A percentile compares a stretch with the other conserved stretches of the same genome.
These are phyloP conservation scores for Cercophora sp. DNA, from an alignment of 495 filamentous ascomycete genomes.

Conservation along the genomic window DNA sequence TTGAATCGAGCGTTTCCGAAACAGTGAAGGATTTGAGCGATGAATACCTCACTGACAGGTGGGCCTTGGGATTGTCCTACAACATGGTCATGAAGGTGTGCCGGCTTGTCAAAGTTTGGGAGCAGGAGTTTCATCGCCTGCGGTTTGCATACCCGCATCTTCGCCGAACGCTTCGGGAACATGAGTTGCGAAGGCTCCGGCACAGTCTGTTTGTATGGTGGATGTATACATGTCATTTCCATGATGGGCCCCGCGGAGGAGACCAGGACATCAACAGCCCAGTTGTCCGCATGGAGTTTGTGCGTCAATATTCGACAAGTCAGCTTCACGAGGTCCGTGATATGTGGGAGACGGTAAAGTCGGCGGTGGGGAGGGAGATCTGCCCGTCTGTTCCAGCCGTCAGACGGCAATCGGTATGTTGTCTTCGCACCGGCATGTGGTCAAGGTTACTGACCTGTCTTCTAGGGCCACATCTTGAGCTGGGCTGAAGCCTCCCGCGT, in stretches of 20 bases:
- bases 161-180: slow-evolving; percentile 55
- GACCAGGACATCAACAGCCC: not conserved
- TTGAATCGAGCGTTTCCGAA: too few relatives aligned
- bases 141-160: slow-evolving; percentile 60
- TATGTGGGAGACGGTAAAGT: slow-evolving; percentile 27
- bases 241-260: slow-evolving; percentile 18
- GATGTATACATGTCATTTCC: slow-evolving; percentile 45
- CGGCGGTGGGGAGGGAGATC: slow-evolving; percentile 30
- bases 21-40: too few relatives aligned
- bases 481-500: slow-evolving; percentile 25
- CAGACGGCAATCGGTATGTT: slow-evolving; percentile 26
- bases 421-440: not conserved
- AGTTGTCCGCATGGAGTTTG: slow-evolving; percentile 27
- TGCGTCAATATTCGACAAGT: slow-evolving; percentile 31
- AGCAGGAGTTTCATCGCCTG: slow-evolving; percentile 62
- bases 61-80: slow-evolving; percentile 1
- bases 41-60: not conserved
- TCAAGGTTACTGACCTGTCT: slow-evolving; percentile 5
- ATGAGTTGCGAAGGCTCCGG: slow-evolving; percentile 59
- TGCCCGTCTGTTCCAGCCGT: slow-evolving; percentile 33
- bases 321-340: slow-evolving; percentile 34
- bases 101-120: slow-evolving; percentile 58
- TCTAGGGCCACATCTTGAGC: slow-evolving; percentile 10
- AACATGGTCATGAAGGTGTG: slow-evolving; percentile 50
- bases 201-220: slow-evolving; percentile 67